A percentile compares a stretch with the other conserved stretches of the same genome.
Evolutionary conservation across 2,329 filamentous ascomycete genomes (phyloP).

Genomic region (Allantophomopsis cytisporea): DNA sequence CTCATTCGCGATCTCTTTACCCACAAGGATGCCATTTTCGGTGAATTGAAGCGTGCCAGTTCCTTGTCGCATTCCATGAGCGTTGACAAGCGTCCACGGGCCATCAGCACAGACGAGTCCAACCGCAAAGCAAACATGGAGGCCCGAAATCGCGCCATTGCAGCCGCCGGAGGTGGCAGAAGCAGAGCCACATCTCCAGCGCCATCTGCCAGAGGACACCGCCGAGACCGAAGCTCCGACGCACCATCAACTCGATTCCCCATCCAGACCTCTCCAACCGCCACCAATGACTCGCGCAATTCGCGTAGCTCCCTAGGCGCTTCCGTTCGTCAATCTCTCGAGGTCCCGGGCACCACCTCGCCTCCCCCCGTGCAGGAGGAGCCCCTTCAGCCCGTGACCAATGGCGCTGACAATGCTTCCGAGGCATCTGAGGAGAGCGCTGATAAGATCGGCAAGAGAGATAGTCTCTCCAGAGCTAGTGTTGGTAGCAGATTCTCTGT

Average conservation of each 20-base stretch:
- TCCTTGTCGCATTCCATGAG: conserved; percentile 52
- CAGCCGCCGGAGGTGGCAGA: conserved; percentile 42
- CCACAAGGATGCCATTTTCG: conserved; percentile 92
- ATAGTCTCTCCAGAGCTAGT: conserved; percentile 45
- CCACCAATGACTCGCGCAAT: conserved; percentile 28
- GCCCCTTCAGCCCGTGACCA: conserved; percentile 9
- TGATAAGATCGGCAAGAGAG: conserved; percentile 41
- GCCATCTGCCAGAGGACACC: conserved; percentile 46
- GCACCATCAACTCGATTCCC: conserved; percentile 73
- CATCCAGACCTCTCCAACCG: conserved; percentile 52
- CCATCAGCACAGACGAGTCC: conserved; percentile 90
- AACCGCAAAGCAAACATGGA: conserved; percentile 90
- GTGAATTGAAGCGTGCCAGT: conserved; percentile 84
- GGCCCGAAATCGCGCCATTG: conserved; percentile 73
- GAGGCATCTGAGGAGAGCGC: conserved; percentile 6
- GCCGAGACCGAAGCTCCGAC: conserved; percentile 68
- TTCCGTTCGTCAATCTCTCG: conserved; percentile 50
- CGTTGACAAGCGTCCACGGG: conserved; percentile 55
- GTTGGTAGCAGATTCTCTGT: conserved; percentile 33
- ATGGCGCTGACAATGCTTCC: conserved; percentile 12
- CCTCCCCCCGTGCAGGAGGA: not conserved
- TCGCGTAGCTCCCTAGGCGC: conserved; percentile 16
- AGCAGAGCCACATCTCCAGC: conserved; percentile 65
- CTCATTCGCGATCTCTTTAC: conserved; percentile 84
- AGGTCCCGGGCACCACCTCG: conserved; percentile 45